A percentile compares a stretch with the other conserved stretches of the same genome.
These are phyloP conservation scores for Hyaloscypha bicolor DNA, from an alignment of 495 filamentous ascomycete genomes.

Conservation along the genomic window DNA sequence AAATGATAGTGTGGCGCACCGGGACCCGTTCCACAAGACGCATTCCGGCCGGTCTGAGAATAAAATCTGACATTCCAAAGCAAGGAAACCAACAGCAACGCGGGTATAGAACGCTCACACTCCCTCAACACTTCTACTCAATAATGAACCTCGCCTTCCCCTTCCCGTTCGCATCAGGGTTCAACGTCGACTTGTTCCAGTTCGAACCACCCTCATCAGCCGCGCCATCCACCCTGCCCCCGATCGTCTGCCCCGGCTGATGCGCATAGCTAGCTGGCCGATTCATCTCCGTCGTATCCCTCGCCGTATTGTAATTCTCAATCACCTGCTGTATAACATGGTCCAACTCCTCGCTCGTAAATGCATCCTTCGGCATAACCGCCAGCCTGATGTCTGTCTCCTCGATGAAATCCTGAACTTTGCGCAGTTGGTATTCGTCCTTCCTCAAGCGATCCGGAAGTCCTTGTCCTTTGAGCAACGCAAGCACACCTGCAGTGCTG, in stretches of 20 bases:
- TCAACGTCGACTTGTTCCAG: neutral
- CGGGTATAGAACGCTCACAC: neutral
- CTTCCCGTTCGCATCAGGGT: neutral
- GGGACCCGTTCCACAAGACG: neutral
- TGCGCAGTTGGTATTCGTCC: constrained; percentile 34
- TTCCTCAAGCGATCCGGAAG: constrained; percentile 37
- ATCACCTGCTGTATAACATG: constrained; percentile 22
- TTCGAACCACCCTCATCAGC: neutral
- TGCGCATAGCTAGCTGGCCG: constrained; percentile 24
- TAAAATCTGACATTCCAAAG: neutral
- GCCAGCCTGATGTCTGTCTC: constrained; percentile 28
- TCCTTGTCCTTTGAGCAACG: constrained; percentile 39
- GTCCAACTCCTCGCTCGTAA: constrained; percentile 20
- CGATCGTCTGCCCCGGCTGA: constrained; percentile 10
- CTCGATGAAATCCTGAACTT: constrained; percentile 39
- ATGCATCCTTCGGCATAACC: constrained; percentile 7
- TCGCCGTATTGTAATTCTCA: constrained; percentile 26
- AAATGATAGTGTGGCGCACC: too few relatives aligned
- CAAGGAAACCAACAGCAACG: neutral
- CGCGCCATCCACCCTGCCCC: neutral
- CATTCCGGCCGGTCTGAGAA: neutral
- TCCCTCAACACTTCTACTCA: constrained; percentile 23
- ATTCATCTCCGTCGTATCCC: constrained; percentile 33
- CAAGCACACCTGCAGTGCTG: constrained; percentile 35
- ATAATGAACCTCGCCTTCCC: constrained; percentile 19